These are phyloP conservation scores for Uronychia setigera DNA, from an alignment of 73 alveolate genomes.

Conservation along the genomic window DNA sequence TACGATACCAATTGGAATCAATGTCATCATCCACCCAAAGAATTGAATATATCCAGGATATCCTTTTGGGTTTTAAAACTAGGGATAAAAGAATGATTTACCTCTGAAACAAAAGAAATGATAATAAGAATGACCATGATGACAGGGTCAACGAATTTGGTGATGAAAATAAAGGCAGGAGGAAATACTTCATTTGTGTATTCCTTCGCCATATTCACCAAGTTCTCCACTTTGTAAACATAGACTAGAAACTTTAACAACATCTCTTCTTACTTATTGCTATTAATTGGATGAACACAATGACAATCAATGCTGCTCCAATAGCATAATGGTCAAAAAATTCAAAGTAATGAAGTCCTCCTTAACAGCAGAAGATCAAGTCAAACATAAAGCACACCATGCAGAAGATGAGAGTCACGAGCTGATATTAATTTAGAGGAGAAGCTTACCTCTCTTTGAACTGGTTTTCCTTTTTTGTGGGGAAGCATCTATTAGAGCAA, in stretches of 20 bases:
- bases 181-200: not conserved
- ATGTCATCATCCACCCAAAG: not conserved
- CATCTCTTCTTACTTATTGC: not conserved
- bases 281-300: slow-evolving; percentile 21
- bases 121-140: not conserved
- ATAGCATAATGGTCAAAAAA: slow-evolving; percentile 36
- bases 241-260: not conserved
- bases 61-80: not conserved
- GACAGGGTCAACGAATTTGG: not conserved
- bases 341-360: slow-evolving; percentile 39
- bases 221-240: not conserved
- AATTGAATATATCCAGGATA: not conserved
- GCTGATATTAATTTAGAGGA: not conserved
- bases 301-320: slow-evolving; percentile 25
- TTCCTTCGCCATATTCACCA: not conserved
- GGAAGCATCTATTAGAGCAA: slow-evolving; percentile 7
- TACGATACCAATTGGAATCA: not conserved
- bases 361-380: slow-evolving; percentile 13
- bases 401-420: not conserved
- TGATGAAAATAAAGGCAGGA: not conserved
- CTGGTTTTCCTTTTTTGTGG: slow-evolving; percentile 3
- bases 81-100: not conserved
- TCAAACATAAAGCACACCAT: slow-evolving; percentile 1
- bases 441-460: not conserved
- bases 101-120: not conserved